phyloP scores from a whole-genome alignment of 208 protist species.

The Trypanosoma boissoni region DNA sequence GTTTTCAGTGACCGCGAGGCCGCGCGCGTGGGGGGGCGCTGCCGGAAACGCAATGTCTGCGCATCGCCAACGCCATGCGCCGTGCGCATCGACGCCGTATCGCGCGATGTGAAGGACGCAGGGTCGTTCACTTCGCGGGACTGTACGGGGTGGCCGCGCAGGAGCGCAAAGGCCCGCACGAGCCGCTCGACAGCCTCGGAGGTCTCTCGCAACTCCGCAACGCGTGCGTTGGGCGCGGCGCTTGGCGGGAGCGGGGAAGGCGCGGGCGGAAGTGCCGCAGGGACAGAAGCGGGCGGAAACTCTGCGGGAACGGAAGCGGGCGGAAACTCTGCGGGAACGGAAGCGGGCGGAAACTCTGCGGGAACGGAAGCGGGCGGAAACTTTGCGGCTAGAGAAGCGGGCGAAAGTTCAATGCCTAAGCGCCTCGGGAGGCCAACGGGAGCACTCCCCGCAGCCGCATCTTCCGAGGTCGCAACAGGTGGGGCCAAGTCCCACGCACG shows the following conservation, averaged over 20 bases:
- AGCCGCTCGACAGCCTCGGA: slow-evolving; percentile 83
- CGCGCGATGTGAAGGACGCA: slow-evolving; percentile 9
- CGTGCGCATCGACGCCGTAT: slow-evolving; percentile 20
- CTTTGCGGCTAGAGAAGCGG: not conserved
- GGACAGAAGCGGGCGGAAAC: slow-evolving; percentile 4
- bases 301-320: not conserved
- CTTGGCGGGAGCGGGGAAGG: slow-evolving; percentile 39
- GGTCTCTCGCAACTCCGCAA: slow-evolving; percentile 70
- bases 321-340: not conserved
- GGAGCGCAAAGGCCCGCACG: slow-evolving; percentile 70
- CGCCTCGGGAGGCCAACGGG: too few relatives aligned
- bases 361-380: not conserved
- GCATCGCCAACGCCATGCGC: slow-evolving; percentile 23
- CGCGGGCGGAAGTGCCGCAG: slow-evolving; percentile 9
- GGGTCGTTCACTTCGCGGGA: not conserved
- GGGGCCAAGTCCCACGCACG: too few relatives aligned
- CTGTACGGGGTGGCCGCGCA: slow-evolving; percentile 40
- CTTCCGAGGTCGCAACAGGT: too few relatives aligned
- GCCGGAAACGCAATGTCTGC: slow-evolving; percentile 8
- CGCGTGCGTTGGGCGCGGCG: slow-evolving; percentile 26
- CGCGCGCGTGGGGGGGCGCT: not conserved
- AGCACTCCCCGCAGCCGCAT: too few relatives aligned
- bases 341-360: slow-evolving; percentile 7
- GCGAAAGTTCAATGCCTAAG: slow-evolving; percentile 2
- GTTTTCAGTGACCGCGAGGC: not conserved